These are phyloP conservation scores for Cystofilobasidium macerans DNA, from an alignment of 768 basidiomycete species.

Conservation along the genomic window DNA sequence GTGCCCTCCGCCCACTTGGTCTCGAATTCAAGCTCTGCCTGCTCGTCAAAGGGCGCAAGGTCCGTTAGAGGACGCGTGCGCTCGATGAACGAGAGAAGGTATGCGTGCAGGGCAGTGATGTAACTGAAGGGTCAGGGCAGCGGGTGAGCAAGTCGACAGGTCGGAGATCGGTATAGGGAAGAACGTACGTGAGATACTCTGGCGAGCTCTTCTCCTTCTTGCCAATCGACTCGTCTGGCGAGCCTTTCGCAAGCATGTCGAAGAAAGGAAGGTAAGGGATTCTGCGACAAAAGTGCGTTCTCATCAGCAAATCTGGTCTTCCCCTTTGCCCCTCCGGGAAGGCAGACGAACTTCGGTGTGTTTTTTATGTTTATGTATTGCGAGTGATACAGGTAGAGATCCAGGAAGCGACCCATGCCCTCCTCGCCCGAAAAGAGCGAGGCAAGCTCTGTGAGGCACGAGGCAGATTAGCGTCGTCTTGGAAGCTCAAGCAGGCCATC, in stretches of 20 bases:
- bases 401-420: conserved; percentile 84
- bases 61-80: conserved; percentile 75
- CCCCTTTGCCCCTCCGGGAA: too few relatives aligned
- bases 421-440: conserved; percentile 90
- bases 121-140: conserved; percentile 48
- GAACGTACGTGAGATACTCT: conserved; percentile 31
- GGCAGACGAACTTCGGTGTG: conserved; percentile 42
- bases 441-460: conserved; percentile 35
- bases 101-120: conserved; percentile 66
- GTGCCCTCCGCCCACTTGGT: conserved; percentile 67
- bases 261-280: conserved; percentile 88
- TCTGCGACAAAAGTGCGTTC: too few relatives aligned
- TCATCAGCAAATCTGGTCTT: background rate
- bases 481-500: too few relatives aligned
- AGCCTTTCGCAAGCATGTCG: conserved; percentile 62
- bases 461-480: background rate
- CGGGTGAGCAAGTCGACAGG: background rate
- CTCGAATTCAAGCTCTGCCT: conserved; percentile 60
- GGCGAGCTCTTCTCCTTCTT: conserved; percentile 34
- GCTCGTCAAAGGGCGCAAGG: conserved; percentile 54
- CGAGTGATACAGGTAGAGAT: conserved; percentile 77
- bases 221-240: conserved; percentile 41
- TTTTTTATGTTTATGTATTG: conserved; percentile 82
- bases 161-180: background rate
- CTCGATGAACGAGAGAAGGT: conserved; percentile 75